Conservation (phyloP, 2,329 filamentous ascomycete genomes). For the Fusarium hainanense region DNA sequence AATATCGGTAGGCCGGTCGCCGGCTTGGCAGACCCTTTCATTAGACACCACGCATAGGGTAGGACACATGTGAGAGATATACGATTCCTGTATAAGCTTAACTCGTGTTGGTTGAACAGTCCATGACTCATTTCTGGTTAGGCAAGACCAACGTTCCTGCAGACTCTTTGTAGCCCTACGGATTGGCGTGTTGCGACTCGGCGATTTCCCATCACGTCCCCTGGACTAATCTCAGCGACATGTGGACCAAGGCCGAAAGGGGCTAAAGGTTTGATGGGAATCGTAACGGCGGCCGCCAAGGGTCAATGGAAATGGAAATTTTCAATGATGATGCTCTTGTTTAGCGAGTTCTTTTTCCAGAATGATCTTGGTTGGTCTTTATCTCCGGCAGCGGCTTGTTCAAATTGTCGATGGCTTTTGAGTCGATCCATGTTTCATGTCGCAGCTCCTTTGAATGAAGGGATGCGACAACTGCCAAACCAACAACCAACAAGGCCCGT, state of each 20-base stretch:
- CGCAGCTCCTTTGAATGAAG: background rate
- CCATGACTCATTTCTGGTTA: slow-evolving; percentile 3
- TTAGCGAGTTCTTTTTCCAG: slow-evolving; percentile 1
- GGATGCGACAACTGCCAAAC: background rate
- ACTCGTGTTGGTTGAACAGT: background rate
- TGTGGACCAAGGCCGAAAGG: slow-evolving; percentile 30
- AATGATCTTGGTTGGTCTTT: slow-evolving; percentile 14
- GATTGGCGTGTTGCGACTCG: slow-evolving; percentile 7
- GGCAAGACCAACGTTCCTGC: background rate
- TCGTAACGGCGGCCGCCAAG: slow-evolving; percentile 12
- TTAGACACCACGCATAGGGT: background rate
- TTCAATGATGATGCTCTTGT: background rate
- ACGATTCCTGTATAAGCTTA: background rate
- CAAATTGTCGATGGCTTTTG: background rate
- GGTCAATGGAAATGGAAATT: slow-evolving; percentile 13
- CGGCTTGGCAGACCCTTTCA: slow-evolving; percentile 7
- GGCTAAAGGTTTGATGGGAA: slow-evolving; percentile 4
- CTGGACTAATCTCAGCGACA: slow-evolving; percentile 22
- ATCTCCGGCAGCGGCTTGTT: slow-evolving; percentile 3
- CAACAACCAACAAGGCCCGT: background rate
- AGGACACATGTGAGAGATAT: background rate
- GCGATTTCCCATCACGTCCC: slow-evolving; percentile 31
- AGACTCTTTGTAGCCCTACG: slow-evolving; percentile 25
- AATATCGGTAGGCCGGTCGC: background rate
- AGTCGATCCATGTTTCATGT: slow-evolving; percentile 21